Conservation (phyloP, 495 filamentous ascomycete genomes). For the Schizothecium vesticola region DNA sequence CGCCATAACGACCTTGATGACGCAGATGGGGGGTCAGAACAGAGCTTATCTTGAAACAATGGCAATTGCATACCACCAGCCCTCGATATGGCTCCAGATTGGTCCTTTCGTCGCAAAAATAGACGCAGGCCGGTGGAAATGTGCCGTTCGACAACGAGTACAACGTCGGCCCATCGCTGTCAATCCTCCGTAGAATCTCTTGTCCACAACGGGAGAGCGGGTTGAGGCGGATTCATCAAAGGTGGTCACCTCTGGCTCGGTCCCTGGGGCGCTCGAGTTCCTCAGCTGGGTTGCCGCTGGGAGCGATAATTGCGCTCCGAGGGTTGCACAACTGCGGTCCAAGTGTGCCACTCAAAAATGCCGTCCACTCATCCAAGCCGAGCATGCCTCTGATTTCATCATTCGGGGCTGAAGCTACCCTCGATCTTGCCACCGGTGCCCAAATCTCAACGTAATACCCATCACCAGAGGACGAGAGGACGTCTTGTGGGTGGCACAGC, state of each 20-base stretch:
- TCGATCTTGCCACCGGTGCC: background rate
- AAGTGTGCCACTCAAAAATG: background rate
- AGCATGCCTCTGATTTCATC: background rate
- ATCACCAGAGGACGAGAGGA: background rate
- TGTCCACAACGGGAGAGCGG: too few relatives aligned
- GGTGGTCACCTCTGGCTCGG: background rate
- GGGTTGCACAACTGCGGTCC: background rate
- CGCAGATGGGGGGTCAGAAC: background rate
- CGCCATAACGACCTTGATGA: background rate
- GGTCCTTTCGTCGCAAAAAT: background rate
- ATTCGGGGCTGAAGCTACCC: background rate
- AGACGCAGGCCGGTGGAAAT: background rate
- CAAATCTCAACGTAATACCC: background rate
- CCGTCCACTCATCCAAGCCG: background rate
- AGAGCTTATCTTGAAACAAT: background rate
- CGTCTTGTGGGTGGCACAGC: background rate
- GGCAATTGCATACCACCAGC: background rate
- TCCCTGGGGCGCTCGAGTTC: background rate
- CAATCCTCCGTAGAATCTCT: background rate
- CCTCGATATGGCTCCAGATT: background rate
- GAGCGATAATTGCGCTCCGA: background rate
- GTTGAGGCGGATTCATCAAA: background rate
- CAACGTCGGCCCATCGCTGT: background rate
- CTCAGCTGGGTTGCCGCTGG: background rate
- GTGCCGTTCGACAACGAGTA: background rate